Evolutionary conservation across 2,329 filamentous ascomycete species (phyloP).

Genomic region (Trichoderma asperellum): DNA sequence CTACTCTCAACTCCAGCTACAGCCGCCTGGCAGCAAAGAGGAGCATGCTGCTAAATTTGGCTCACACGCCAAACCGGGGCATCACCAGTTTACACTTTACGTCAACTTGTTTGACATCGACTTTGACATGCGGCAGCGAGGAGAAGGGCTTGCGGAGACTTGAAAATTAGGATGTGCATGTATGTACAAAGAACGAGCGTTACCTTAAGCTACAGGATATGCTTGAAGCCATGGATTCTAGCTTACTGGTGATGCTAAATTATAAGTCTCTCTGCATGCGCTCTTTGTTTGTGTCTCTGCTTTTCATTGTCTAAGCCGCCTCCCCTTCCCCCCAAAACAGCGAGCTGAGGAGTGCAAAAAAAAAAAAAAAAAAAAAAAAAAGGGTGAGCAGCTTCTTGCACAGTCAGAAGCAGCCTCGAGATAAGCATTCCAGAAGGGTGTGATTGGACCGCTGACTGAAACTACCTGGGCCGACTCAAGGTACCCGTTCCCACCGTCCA

Average conservation of each 20-base stretch:
- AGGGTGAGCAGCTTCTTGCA: not conserved
- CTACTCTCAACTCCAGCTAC: not conserved
- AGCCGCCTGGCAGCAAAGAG: not conserved
- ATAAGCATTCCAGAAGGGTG: not conserved
- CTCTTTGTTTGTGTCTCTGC: not conserved
- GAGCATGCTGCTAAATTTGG: not conserved
- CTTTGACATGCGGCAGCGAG: conserved; percentile 8
- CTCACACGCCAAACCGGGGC: not conserved
- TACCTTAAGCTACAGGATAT: conserved; percentile 8
- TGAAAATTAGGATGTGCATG: not conserved
- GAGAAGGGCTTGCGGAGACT: not conserved
- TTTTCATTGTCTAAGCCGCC: conserved; percentile 6
- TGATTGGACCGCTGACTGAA: conserved; percentile 8
- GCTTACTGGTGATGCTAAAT: conserved; percentile 1
- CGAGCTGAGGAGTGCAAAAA: conserved; percentile 16
- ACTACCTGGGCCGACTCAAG: conserved; percentile 8
- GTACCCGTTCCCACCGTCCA: conserved; percentile 21
- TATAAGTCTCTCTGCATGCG: not conserved
- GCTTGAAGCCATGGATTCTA: conserved; percentile 12
- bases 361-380: too few relatives aligned
- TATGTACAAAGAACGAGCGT: not conserved
- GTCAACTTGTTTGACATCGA: not conserved
- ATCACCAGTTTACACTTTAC: not conserved
- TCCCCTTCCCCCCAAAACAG: conserved; percentile 1
- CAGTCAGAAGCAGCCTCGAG: not conserved